These are phyloP conservation scores for Syzygium aromaticum DNA, from an alignment of 345 rosid genomes.

Conservation along the genomic window DNA sequence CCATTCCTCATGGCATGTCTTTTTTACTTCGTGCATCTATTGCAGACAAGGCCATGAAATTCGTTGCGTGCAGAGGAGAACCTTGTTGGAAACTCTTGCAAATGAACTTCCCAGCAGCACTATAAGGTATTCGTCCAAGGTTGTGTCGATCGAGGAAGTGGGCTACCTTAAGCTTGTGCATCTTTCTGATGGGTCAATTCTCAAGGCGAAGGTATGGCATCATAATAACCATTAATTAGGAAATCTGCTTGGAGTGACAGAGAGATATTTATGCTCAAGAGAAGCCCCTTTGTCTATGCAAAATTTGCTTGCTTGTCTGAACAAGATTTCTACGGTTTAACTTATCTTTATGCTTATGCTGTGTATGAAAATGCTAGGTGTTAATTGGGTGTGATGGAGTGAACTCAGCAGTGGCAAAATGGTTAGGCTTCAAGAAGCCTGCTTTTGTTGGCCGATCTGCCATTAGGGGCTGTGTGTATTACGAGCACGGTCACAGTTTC, in stretches of 20 bases:
- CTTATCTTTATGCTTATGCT: background rate
- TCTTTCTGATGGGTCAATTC: constrained; percentile 49
- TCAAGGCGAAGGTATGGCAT: constrained; percentile 49
- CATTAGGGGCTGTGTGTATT: constrained; percentile 36
- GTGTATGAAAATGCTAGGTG: constrained; percentile 16
- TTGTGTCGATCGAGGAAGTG: constrained; percentile 50
- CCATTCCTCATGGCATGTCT: background rate
- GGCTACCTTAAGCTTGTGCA: constrained; percentile 36
- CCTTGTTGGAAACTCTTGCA: constrained; percentile 44
- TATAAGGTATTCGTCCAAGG: constrained; percentile 55
- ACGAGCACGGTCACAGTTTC: constrained; percentile 27
- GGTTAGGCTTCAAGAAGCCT: constrained; percentile 54
- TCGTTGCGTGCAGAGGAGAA: constrained; percentile 39
- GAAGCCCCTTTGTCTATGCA: background rate
- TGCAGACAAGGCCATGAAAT: constrained; percentile 37
- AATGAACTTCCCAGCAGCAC: constrained; percentile 49
- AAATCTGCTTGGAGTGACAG: background rate
- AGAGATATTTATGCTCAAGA: background rate
- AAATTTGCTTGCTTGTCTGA: background rate
- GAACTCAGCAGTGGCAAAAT: constrained; percentile 55
- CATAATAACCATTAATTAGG: background rate
- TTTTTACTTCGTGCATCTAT: background rate
- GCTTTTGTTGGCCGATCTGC: constrained; percentile 24
- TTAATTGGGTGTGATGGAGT: constrained; percentile 73
- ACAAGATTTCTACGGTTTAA: background rate